phyloP scores from a whole-genome alignment of 2,329 filamentous ascomycete genomes.

The Aspergillus phoenicis region DNA sequence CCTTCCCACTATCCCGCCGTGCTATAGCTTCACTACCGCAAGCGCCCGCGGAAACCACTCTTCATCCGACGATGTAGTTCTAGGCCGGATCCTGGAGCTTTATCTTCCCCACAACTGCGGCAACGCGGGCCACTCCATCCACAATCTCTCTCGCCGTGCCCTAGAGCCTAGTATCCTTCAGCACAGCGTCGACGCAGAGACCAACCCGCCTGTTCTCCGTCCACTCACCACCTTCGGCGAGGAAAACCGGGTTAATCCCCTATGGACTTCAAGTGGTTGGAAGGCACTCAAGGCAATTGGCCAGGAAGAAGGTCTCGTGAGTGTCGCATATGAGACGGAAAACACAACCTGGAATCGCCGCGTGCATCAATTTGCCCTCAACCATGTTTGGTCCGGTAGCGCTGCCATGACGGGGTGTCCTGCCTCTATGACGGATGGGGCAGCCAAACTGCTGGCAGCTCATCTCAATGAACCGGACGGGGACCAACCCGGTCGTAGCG shows the following conservation, averaged over 20 bases:
- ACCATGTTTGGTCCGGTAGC: conserved; percentile 2
- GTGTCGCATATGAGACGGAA: not conserved
- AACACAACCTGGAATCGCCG: not conserved
- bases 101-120: not conserved
- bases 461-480: conserved; percentile 4
- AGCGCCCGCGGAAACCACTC: not conserved
- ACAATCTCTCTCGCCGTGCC: not conserved
- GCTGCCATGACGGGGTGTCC: conserved; percentile 51
- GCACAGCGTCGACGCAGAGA: not conserved
- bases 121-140: not conserved
- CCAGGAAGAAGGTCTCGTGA: not conserved
- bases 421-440: conserved; percentile 60
- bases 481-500: not conserved
- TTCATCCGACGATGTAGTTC: not conserved
- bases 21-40: not conserved
- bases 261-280: not conserved
- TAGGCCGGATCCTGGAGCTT: not conserved
- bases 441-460: conserved; percentile 35
- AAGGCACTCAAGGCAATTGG: not conserved
- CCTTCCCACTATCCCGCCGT: not conserved
- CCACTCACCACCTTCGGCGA: not conserved
- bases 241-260: not conserved
- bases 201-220: not conserved
- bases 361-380: not conserved
- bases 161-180: not conserved